Percentiles rank a stretch among this genome's conserved stretches.
phyloP scores from a whole-genome alignment of 768 basidiomycete genomes.

The Calocera viscosa region DNA sequence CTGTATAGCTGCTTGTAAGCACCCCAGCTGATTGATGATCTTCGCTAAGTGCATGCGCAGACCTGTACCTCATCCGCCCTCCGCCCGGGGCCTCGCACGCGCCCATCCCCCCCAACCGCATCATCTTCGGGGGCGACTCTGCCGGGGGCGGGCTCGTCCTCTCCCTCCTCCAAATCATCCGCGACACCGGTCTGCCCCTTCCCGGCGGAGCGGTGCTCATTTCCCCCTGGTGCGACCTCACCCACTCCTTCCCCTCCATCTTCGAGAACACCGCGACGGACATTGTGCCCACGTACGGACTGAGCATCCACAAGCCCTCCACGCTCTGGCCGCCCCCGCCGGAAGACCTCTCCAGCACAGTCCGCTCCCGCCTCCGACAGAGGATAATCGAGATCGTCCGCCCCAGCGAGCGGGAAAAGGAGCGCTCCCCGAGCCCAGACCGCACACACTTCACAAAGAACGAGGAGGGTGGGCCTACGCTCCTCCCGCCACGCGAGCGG shows the following conservation, averaged over 20 bases:
- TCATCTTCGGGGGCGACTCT: slow-evolving; percentile 82
- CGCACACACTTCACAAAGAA: neutral
- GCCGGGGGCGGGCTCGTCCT: slow-evolving; percentile 83
- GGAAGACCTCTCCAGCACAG: neutral
- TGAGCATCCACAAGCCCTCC: slow-evolving; percentile 57
- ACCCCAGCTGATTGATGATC: neutral
- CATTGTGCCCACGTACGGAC: slow-evolving; percentile 63
- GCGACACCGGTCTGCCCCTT: slow-evolving; percentile 65
- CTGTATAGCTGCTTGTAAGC: slow-evolving; percentile 69
- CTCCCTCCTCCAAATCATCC: slow-evolving; percentile 62
- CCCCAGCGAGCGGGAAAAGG: neutral
- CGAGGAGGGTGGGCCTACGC: neutral
- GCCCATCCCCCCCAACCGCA: slow-evolving; percentile 66
- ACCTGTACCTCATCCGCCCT: slow-evolving; percentile 80
- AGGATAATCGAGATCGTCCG: neutral
- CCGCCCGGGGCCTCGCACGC: slow-evolving; percentile 64
- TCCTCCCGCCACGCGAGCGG: neutral
- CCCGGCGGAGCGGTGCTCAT: slow-evolving; percentile 84
- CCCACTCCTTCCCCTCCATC: slow-evolving; percentile 86
- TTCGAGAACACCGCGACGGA: slow-evolving; percentile 77
- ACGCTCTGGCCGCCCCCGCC: slow-evolving; percentile 45
- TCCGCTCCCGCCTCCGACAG: neutral
- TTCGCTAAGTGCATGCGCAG: slow-evolving; percentile 28
- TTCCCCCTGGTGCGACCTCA: slow-evolving; percentile 91
- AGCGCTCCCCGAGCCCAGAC: neutral